Conservation (phyloP, 2,329 filamentous ascomycete genomes). For the Xylaria sp. region DNA sequence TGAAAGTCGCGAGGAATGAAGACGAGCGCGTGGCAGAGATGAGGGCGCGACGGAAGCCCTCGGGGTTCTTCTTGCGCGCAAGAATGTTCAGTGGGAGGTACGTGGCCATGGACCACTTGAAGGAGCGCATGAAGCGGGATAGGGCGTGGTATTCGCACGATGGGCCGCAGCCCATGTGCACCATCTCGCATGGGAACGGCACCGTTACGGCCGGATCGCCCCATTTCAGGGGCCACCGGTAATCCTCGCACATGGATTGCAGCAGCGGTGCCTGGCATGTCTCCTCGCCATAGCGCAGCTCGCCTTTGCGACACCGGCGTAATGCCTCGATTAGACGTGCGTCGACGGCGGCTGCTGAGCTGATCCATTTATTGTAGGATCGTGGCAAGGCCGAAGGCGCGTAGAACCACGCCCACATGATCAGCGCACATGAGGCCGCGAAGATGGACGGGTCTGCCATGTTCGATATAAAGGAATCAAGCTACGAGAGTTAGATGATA, state of each 20-base stretch:
- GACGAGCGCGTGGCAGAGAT: conserved; percentile 75
- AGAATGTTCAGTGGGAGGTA: conserved; percentile 80
- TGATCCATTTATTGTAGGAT: conserved; percentile 85
- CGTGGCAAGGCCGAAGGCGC: conserved; percentile 74
- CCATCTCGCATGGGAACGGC: conserved; percentile 84
- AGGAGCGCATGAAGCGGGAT: conserved; percentile 74
- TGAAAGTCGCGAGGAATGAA: conserved; percentile 80
- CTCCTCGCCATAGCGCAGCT: conserved; percentile 77
- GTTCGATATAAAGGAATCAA: conserved; percentile 56
- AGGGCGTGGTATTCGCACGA: conserved; percentile 80
- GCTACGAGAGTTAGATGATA: conserved; percentile 31
- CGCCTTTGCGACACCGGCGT: conserved; percentile 70
- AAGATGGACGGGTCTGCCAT: conserved; percentile 77
- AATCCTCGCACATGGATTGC: conserved; percentile 77
- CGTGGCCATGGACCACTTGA: conserved; percentile 78
- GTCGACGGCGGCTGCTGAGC: conserved; percentile 79
- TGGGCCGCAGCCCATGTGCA: conserved; percentile 81
- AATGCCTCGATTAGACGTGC: conserved; percentile 78
- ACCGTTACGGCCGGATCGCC: conserved; percentile 76
- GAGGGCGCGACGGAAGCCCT: conserved; percentile 61
- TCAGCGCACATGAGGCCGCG: conserved; percentile 74
- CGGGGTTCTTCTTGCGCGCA: conserved; percentile 61
- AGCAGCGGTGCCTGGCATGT: conserved; percentile 76
- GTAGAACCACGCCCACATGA: conserved; percentile 95
- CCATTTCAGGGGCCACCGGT: conserved; percentile 74